These are phyloP conservation scores for Pseudoscleropodium purum DNA, from an alignment of 225 moss, liverwort and hornwort species.

Conservation along the genomic window DNA sequence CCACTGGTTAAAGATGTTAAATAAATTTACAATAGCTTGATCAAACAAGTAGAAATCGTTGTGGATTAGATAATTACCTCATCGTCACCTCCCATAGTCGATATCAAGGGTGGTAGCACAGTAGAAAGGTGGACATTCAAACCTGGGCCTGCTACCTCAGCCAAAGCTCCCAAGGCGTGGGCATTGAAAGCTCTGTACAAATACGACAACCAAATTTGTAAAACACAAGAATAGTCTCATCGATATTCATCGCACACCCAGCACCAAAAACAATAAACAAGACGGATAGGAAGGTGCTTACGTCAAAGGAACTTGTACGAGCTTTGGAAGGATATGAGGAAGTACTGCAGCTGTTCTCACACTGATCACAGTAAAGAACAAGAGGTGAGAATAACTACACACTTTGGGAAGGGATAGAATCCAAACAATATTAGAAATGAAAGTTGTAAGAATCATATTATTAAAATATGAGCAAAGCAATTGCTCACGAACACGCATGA, in stretches of 20 bases:
- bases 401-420: background rate
- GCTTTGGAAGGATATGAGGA: conserved; percentile 96
- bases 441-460: background rate
- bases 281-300: conserved; percentile 14
- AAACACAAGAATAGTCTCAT: background rate
- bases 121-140: conserved; percentile 80
- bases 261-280: background rate
- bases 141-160: conserved; percentile 97
- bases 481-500: background rate
- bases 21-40: background rate
- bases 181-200: conserved; percentile 87
- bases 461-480: background rate
- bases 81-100: conserved; percentile 69
- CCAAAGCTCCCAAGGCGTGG: conserved; percentile 92
- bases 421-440: background rate
- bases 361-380: conserved; percentile 27
- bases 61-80: conserved; percentile 27
- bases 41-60: background rate
- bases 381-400: background rate
- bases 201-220: background rate
- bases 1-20: background rate
- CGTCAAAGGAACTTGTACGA: conserved; percentile 91
- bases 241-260: background rate
- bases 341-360: conserved; percentile 93
- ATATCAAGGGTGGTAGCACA: conserved; percentile 83